Percentiles rank a stretch among this genome's conserved stretches.
Evolutionary conservation across 169 alveolate species (phyloP).

Genomic region (Eimeria praecox): DNA sequence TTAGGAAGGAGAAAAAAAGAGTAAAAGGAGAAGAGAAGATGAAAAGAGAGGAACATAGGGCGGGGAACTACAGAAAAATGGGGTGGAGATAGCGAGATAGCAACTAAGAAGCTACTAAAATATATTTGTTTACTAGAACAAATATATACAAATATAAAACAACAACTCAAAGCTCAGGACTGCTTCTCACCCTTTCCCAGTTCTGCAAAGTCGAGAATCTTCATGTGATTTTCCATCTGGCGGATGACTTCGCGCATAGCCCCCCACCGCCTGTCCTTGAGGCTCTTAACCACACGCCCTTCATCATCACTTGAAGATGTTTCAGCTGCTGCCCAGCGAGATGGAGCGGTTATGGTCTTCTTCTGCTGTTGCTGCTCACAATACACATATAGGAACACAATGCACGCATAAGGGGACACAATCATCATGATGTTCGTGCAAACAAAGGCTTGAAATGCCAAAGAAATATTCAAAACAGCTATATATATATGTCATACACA

Average conservation of each 20-base stretch:
- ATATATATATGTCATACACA: no score
- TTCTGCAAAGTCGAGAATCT: slow-evolving; percentile 79
- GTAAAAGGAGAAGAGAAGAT: neutral
- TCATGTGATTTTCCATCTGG: slow-evolving; percentile 83
- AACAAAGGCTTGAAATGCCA: no score
- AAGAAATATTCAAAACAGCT: no score
- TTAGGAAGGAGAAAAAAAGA: neutral
- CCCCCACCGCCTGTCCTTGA: slow-evolving; percentile 79
- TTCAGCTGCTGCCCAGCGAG: slow-evolving; percentile 81
- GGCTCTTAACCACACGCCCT: slow-evolving; percentile 79
- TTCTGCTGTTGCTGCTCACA: neutral
- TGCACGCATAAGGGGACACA: no score
- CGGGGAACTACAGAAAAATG: neutral
- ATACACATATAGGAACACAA: neutral
- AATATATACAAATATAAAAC: neutral
- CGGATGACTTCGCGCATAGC: slow-evolving; percentile 82
- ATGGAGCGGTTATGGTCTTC: slow-evolving; percentile 37
- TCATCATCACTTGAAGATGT: slow-evolving; percentile 81
- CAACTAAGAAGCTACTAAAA: neutral
- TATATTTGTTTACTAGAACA: neutral
- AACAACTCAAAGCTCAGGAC: neutral
- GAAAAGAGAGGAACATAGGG: neutral
- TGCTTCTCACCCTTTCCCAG: slow-evolving; percentile 72
- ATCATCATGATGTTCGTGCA: neutral
- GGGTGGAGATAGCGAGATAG: neutral